Evolutionary conservation across 208 protist genomes (phyloP), one percentile per base, ranked within the genome.

Genomic region (Crithidia sp.): DNA sequence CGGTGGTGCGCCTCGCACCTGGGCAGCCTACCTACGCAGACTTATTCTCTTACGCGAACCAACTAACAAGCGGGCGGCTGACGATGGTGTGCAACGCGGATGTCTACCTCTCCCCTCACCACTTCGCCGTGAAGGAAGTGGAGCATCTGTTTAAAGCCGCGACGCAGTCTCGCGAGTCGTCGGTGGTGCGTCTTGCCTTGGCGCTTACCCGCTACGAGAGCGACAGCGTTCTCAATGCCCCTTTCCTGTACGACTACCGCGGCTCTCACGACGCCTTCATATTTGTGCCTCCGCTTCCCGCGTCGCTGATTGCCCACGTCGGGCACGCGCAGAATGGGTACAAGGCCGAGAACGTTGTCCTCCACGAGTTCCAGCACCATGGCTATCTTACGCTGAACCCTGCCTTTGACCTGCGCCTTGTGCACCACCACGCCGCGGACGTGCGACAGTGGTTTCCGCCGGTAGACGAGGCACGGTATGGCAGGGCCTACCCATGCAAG

Each of bases 211-310:
- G 90, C 3, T 86, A 94, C 70, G 92, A 97, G 68, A 93, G 82
- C 49, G 89, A 92, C 14, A 12, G 57, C 55, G n/a, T 37, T 5
- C 53, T 17, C 37, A 44, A 63, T 5, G 83, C 92, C 0, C 87
- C 89, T 6, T 79, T 97, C n/a, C 75, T 94, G 53, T 45, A 81
- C 36, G 81, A 92, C 45, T 97, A 97, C 71, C 82, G 90, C 19
- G 92, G 92, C 56, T 97, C 92, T 0, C 92, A 97, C 61, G 90
- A 97, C 64, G 92, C 92, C 19, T 97, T 97, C 72, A 66, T 95
- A 1, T 36, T 97, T 13, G 43, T 58, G 17, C 83, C 90, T 6
- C 90, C 92, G 10, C 17, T 94, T 16, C 77, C 87, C 19, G 9
- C 39, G 12, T 37, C 67, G 4, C 82, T 97, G 39, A 5, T 97